phyloP scores from a whole-genome alignment of 768 basidiomycete species.

The Pulveroboletus ravenelii region DNA sequence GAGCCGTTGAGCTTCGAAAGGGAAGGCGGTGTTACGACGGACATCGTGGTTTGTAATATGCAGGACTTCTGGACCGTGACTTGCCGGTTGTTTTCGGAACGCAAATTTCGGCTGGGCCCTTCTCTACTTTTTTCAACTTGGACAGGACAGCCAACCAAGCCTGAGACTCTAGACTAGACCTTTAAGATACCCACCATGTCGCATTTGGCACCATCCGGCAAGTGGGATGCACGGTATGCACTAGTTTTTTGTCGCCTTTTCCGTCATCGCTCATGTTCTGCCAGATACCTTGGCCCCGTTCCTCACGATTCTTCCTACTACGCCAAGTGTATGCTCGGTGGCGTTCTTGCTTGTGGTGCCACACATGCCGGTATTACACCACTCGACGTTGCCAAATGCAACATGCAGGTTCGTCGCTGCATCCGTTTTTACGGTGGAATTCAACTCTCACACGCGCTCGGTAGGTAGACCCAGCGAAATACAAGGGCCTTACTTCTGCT shows the following conservation, averaged over 20 bases:
- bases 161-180: slow-evolving; percentile 3
- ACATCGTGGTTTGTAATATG: slow-evolving; percentile 3
- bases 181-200: slow-evolving; percentile 4
- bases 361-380: slow-evolving; percentile 8
- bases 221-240: slow-evolving; percentile 13
- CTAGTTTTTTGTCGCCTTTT: background rate
- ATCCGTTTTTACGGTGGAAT: no score
- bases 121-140: no score
- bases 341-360: slow-evolving; percentile 6
- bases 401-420: slow-evolving; percentile 5
- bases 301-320: slow-evolving; percentile 10
- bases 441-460: background rate
- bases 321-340: slow-evolving; percentile 10
- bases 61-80: background rate
- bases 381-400: slow-evolving; percentile 8
- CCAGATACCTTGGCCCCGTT: slow-evolving; percentile 11
- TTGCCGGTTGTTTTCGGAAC: slow-evolving; percentile 8
- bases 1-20: slow-evolving; percentile 12
- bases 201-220: slow-evolving; percentile 15
- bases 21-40: background rate
- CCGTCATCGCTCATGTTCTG: background rate
- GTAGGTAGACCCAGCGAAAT: slow-evolving; percentile 74
- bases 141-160: background rate
- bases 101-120: background rate
- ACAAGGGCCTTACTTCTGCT: slow-evolving; percentile 57